Evolutionary conservation across 306 rosid species (phyloP).

Genomic region (Trifolium subterraneum): DNA sequence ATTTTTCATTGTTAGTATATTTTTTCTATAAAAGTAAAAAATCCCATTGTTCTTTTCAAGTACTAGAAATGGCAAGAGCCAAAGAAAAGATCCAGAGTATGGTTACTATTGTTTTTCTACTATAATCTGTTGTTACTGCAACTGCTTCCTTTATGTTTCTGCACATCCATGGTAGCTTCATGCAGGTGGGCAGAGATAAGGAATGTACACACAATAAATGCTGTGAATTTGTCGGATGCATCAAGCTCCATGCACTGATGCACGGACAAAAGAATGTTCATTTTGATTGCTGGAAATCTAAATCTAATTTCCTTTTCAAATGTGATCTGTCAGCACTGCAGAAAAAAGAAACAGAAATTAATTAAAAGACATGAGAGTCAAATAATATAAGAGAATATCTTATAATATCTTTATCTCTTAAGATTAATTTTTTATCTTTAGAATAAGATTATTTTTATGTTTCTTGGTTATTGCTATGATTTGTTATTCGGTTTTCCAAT

Average conservation of each 20-base stretch:
- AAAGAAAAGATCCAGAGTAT: conserved; percentile 41
- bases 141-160: conserved; percentile 42
- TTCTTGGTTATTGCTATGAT: no score
- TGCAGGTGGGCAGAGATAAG: conserved; percentile 23
- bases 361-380: background rate
- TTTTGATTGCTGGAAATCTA: conserved; percentile 78
- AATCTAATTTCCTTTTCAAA: conserved; percentile 87
- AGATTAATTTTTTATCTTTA: no score
- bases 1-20: conserved; percentile 31
- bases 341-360: conserved; percentile 26
- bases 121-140: conserved; percentile 29
- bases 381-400: background rate
- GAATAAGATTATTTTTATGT: no score
- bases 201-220: conserved; percentile 14
- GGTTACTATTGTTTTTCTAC: conserved; percentile 14
- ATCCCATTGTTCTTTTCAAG: conserved; percentile 33
- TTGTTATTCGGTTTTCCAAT: no score
- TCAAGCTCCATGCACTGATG: conserved; percentile 5
- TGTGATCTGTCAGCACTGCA: conserved; percentile 92
- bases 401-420: no score
- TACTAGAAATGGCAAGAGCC: conserved; percentile 33
- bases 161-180: conserved; percentile 43
- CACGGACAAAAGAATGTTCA: conserved; percentile 43
- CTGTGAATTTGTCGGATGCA: conserved; percentile 38
- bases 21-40: conserved; percentile 38